phyloP scores from a whole-genome alignment of 345 rosid genomes.

The Salix dunnii region DNA sequence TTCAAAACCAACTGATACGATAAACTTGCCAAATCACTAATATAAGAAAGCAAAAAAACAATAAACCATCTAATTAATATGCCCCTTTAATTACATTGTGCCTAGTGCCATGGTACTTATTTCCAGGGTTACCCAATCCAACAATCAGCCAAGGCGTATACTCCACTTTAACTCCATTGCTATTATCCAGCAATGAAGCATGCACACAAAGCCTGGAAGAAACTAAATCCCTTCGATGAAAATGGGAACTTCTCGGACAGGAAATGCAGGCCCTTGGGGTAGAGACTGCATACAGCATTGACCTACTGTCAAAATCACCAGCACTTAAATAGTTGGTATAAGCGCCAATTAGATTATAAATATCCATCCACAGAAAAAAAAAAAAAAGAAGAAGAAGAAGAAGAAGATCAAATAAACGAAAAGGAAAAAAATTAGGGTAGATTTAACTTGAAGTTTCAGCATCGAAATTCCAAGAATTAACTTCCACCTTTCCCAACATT shows the following conservation, averaged over 20 bases:
- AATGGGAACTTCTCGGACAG: constrained; percentile 27
- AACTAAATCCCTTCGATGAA: constrained; percentile 25
- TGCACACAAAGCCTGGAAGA: constrained; percentile 39
- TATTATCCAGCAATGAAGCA: too few species aligned
- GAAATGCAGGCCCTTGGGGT: constrained; percentile 42
- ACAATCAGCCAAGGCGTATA: too few species aligned
- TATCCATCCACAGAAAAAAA: background rate
- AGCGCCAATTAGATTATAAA: background rate
- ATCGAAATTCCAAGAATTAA: background rate
- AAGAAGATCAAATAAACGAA: background rate
- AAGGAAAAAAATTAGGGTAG: background rate
- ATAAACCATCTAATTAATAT: background rate
- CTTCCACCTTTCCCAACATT: background rate
- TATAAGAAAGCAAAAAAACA: too few species aligned
- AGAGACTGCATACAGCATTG: constrained; percentile 62
- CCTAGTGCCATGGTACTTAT: too few species aligned
- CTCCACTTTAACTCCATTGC: too few species aligned
- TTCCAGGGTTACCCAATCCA: too few species aligned
- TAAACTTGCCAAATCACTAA: too few species aligned
- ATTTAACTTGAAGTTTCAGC: background rate
- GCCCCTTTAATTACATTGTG: too few species aligned
- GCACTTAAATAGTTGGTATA: background rate
- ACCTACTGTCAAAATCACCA: constrained; percentile 29
- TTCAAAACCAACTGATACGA: too few species aligned
- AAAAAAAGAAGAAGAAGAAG: too few species aligned